Conservation (phyloP, 768 basidiomycete species). For the Plicaturopsis crispa region DNA sequence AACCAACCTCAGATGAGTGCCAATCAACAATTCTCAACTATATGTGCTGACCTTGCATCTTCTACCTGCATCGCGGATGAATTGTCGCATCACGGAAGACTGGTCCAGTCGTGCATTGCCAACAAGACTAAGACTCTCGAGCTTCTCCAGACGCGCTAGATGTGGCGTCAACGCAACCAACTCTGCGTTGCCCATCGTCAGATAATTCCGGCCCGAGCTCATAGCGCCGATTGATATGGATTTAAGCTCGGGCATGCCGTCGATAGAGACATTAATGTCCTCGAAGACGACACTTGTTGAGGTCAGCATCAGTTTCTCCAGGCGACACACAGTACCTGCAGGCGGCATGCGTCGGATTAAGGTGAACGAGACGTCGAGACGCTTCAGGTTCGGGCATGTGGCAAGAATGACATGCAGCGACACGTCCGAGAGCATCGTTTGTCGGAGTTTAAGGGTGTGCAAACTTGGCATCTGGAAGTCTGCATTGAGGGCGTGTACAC, state of each 20-base stretch:
- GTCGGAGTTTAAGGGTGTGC: constrained; percentile 51
- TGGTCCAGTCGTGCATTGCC: constrained; percentile 38
- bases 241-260: constrained; percentile 31
- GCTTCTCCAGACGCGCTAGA: constrained; percentile 23
- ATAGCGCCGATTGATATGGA: constrained; percentile 53
- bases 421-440: constrained; percentile 41
- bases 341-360: constrained; percentile 30
- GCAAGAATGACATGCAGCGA: constrained; percentile 34
- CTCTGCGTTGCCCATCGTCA: constrained; percentile 48
- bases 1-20: neutral
- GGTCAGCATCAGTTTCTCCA: constrained; percentile 61
- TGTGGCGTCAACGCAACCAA: constrained; percentile 35
- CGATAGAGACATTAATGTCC: constrained; percentile 34
- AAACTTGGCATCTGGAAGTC: constrained; percentile 30
- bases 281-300: constrained; percentile 37
- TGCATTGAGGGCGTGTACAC: constrained; percentile 13
- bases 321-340: constrained; percentile 8
- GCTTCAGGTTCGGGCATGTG: constrained; percentile 40
- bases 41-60: constrained; percentile 42
- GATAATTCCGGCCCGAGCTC: constrained; percentile 38
- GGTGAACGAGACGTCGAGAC: constrained; percentile 64
- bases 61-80: constrained; percentile 48
- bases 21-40: neutral
- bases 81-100: constrained; percentile 33
- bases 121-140: constrained; percentile 54